A percentile compares a stretch with the other conserved stretches of the same genome.
Evolutionary conservation across 2,329 filamentous ascomycete species (phyloP).

Genomic region (Leptographium lundbergii): DNA sequence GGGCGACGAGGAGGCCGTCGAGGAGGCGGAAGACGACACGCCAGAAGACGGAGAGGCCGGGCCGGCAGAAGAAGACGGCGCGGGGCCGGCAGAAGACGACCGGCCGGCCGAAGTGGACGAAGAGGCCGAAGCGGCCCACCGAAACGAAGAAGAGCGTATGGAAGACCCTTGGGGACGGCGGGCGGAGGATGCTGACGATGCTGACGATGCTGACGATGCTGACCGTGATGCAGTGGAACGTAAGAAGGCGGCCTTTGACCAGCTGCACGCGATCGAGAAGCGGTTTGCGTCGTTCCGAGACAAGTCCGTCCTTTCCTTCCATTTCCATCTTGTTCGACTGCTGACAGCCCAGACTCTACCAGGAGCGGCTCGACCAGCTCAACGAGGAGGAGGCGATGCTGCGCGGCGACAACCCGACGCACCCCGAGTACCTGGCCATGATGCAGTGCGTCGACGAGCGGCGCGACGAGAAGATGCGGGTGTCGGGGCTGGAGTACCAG

Average conservation of each 20-base stretch:
- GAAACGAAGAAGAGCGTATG: slow-evolving; percentile 54
- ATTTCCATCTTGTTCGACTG: neutral
- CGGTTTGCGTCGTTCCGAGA: slow-evolving; percentile 81
- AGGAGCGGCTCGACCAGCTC: slow-evolving; percentile 72
- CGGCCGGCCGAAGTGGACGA: slow-evolving; percentile 45
- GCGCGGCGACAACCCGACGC: slow-evolving; percentile 50
- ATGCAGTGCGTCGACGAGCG: slow-evolving; percentile 75
- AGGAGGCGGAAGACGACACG: neutral
- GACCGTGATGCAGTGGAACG: slow-evolving; percentile 46
- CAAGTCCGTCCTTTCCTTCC: slow-evolving; percentile 36
- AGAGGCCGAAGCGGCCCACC: slow-evolving; percentile 44
- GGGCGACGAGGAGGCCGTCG: slow-evolving; percentile 9
- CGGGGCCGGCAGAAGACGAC: slow-evolving; percentile 42
- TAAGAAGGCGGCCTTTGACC: slow-evolving; percentile 68
- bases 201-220: neutral
- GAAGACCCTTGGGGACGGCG: too few relatives aligned
- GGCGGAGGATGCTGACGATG: neutral
- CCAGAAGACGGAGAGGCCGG: slow-evolving; percentile 18
- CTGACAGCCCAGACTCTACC: slow-evolving; percentile 53
- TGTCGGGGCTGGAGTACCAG: slow-evolving; percentile 60
- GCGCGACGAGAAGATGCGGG: slow-evolving; percentile 64
- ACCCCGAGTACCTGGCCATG: slow-evolving; percentile 85
- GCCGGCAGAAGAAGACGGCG: slow-evolving; percentile 22
- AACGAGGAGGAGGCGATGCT: slow-evolving; percentile 57
- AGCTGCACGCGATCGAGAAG: slow-evolving; percentile 69